A percentile compares a stretch with the other conserved stretches of the same genome.
These are phyloP conservation scores for Sarocladium oryzae DNA, from an alignment of 2,329 filamentous ascomycete genomes.

Conservation along the genomic window DNA sequence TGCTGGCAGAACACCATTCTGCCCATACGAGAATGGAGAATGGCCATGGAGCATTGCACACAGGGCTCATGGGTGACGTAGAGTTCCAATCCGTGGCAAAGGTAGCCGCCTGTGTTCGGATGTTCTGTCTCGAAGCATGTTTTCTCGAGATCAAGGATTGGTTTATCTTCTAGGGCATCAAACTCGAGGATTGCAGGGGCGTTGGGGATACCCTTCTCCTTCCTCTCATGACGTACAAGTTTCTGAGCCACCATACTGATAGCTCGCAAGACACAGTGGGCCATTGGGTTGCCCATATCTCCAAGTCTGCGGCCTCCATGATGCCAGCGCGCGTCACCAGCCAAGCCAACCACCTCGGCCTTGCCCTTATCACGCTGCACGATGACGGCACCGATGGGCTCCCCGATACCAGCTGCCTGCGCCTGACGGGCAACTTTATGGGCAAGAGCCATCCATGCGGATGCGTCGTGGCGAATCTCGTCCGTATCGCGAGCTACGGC, in stretches of 20 bases:
- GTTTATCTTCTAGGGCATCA: slow-evolving; percentile 61
- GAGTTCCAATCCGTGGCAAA: slow-evolving; percentile 88
- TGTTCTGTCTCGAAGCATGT: slow-evolving; percentile 58
- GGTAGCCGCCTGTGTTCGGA: slow-evolving; percentile 70
- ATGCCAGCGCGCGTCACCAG: slow-evolving; percentile 69
- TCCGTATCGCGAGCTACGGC: slow-evolving; percentile 64
- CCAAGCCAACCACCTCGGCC: slow-evolving; percentile 60
- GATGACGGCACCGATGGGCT: slow-evolving; percentile 68
- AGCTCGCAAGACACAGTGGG: slow-evolving; percentile 69
- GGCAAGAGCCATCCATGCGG: slow-evolving; percentile 62
- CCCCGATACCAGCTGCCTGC: slow-evolving; percentile 52
- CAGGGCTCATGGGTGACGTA: slow-evolving; percentile 96
- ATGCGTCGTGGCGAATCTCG: slow-evolving; percentile 58
- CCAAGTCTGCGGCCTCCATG: slow-evolving; percentile 32
- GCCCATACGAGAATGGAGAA: slow-evolving; percentile 88
- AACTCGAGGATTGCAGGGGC: slow-evolving; percentile 40
- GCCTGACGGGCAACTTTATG: slow-evolving; percentile 56
- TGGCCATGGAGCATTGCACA: slow-evolving; percentile 93
- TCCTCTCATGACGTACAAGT: slow-evolving; percentile 49
- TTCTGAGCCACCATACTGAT: slow-evolving; percentile 77
- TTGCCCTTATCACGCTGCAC: slow-evolving; percentile 54
- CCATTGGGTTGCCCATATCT: slow-evolving; percentile 63
- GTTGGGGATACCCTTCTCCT: slow-evolving; percentile 27
- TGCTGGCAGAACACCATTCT: slow-evolving; percentile 73
- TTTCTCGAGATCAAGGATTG: slow-evolving; percentile 61